Conservation (phyloP, 176 grass and related monocot genomes). For the Thalia dealbata region DNA sequence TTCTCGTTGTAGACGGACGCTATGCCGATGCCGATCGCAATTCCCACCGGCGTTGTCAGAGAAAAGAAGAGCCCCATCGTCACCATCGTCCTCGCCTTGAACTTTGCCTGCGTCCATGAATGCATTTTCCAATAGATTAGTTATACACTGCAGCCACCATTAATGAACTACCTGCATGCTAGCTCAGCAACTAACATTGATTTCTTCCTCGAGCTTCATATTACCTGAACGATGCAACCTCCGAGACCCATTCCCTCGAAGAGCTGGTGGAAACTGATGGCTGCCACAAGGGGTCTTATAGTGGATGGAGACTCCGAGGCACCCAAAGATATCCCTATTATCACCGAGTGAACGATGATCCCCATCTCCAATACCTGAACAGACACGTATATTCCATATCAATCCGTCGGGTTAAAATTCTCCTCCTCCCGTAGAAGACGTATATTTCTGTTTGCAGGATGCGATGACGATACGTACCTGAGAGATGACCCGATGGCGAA, state of each 20-base stretch:
- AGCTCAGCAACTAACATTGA: no score
- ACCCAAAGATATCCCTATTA: conserved; percentile 44
- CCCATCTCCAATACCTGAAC: conserved; percentile 49
- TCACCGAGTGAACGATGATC: conserved; percentile 52
- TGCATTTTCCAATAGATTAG: no score
- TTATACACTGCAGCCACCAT: no score
- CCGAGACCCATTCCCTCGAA: conserved; percentile 50
- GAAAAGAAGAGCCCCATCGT: conserved; percentile 50
- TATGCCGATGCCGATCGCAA: conserved; percentile 57
- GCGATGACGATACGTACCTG: no score
- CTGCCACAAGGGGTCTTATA: conserved; percentile 38
- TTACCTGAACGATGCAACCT: conserved; percentile 53
- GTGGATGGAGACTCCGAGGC: conserved; percentile 34
- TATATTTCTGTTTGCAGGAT: no score
- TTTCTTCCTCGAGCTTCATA: no score
- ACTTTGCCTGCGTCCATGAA: conserved; percentile 30
- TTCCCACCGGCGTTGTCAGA: conserved; percentile 46
- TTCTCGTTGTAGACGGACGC: conserved; percentile 55
- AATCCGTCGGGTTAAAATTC: no score
- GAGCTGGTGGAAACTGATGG: conserved; percentile 53
- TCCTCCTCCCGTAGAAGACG: no score
- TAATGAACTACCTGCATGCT: no score
- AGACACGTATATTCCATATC: no score
- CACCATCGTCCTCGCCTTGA: conserved; percentile 20
- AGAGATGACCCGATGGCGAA: conserved; percentile 55